Percentiles rank a stretch among this genome's conserved stretches.
Evolutionary conservation across 108 stramenopile genomes (phyloP).

Genomic region (Pseudonitzschia delicatissima): DNA sequence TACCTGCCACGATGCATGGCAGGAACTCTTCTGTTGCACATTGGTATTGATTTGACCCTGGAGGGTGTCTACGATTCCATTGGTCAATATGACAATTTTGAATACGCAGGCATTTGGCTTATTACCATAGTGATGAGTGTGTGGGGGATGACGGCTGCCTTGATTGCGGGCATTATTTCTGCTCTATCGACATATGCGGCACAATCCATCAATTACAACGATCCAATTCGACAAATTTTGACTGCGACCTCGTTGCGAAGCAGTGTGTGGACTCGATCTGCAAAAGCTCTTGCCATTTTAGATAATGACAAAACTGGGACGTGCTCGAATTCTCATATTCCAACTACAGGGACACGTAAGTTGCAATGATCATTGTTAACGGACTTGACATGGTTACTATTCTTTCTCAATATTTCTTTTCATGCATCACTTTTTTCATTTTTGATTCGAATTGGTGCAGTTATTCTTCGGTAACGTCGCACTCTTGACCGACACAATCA

Average conservation of each 20-base stretch:
- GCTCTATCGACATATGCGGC: slow-evolving; percentile 59
- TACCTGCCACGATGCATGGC: slow-evolving; percentile 82
- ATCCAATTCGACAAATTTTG: slow-evolving; percentile 64
- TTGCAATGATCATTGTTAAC: slow-evolving; percentile 20
- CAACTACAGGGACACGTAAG: slow-evolving; percentile 70
- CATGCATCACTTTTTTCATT: not conserved
- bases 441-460: slow-evolving; percentile 1
- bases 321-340: slow-evolving; percentile 59
- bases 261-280: slow-evolving; percentile 51
- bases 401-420: not conserved
- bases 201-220: slow-evolving; percentile 59
- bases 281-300: slow-evolving; percentile 46
- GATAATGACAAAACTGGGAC: slow-evolving; percentile 43
- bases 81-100: slow-evolving; percentile 55
- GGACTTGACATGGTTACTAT: not conserved
- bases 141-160: slow-evolving; percentile 72
- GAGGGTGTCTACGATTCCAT: slow-evolving; percentile 69
- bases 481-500: slow-evolving; percentile 55
- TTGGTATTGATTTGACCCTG: slow-evolving; percentile 73
- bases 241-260: slow-evolving; percentile 63
- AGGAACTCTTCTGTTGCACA: slow-evolving; percentile 77
- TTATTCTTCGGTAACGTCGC: slow-evolving; percentile 43
- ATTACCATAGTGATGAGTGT: slow-evolving; percentile 75
- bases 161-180: slow-evolving; percentile 66
- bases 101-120: slow-evolving; percentile 69